Evolutionary conservation across 495 filamentous ascomycete species (phyloP).

Genomic region (Xylaria intraflava): DNA sequence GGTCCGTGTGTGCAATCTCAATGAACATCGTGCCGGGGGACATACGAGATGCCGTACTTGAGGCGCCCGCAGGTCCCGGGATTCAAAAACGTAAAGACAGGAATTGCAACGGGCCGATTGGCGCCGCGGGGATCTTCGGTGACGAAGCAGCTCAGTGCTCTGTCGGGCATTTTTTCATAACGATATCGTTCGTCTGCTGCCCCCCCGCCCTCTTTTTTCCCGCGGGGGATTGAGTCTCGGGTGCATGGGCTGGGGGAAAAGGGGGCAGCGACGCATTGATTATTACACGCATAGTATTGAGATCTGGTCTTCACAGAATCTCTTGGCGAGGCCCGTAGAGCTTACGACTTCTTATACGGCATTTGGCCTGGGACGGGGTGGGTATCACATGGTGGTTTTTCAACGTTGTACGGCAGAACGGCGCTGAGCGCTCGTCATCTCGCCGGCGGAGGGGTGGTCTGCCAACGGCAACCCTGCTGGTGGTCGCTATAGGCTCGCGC

Average conservation of each 20-base stretch:
- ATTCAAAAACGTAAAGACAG: neutral
- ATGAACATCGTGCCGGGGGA: neutral
- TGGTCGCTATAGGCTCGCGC: neutral
- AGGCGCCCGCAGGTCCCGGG: neutral
- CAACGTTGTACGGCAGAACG: slow-evolving; percentile 2
- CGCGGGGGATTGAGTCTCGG: neutral
- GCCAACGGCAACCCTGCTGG: neutral
- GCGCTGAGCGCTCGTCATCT: neutral
- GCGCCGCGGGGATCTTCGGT: neutral
- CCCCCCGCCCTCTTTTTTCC: neutral
- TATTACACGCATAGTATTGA: neutral
- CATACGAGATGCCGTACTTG: neutral
- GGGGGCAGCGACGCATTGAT: neutral
- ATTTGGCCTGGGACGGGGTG: no score
- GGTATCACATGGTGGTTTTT: neutral
- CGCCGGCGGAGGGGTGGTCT: neutral
- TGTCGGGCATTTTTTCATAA: neutral
- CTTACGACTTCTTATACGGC: neutral
- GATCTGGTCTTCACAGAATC: slow-evolving; percentile 3
- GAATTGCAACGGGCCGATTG: neutral
- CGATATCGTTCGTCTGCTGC: neutral
- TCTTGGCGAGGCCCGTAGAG: neutral
- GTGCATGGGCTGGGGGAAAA: neutral
- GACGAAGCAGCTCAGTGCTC: neutral
- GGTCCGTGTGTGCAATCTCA: neutral